Conservation (phyloP, 2,329 filamentous ascomycete species). For the Fusarium odoratissimum region DNA sequence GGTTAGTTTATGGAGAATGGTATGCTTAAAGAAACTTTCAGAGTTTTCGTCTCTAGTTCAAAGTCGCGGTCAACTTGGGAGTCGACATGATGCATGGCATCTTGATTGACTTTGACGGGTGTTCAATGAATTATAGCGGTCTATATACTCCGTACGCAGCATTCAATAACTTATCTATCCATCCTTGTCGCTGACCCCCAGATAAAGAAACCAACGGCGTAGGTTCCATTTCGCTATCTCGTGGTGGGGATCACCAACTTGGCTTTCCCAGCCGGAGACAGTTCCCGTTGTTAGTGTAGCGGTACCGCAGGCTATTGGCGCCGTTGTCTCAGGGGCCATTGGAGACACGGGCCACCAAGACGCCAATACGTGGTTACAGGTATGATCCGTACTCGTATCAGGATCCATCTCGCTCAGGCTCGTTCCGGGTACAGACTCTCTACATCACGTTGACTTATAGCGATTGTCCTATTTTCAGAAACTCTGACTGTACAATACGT, state of each 20-base stretch:
- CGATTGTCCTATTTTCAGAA: slow-evolving; percentile 23
- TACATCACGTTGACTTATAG: neutral
- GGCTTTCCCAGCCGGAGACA: slow-evolving; percentile 41
- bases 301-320: slow-evolving; percentile 36
- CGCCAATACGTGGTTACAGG: slow-evolving; percentile 15
- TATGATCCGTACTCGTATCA: slow-evolving; percentile 41
- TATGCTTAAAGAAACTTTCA: slow-evolving; percentile 34
- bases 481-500: slow-evolving; percentile 23
- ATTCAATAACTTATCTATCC: neutral
- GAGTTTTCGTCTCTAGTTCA: slow-evolving; percentile 13
- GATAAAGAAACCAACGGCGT: neutral
- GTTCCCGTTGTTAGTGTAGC: slow-evolving; percentile 44
- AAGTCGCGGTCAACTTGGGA: neutral
- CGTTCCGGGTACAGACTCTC: slow-evolving; percentile 11
- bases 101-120: neutral
- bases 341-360: slow-evolving; percentile 6
- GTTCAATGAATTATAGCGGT: neutral
- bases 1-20: slow-evolving; percentile 26
- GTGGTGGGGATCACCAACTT: slow-evolving; percentile 28
- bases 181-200: neutral
- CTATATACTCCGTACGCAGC: neutral
- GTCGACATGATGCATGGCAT: slow-evolving; percentile 5
- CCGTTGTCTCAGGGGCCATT: slow-evolving; percentile 39
- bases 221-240: slow-evolving; percentile 17
- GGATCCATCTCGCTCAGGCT: slow-evolving; percentile 26